Conservation (phyloP, 345 rosid genomes). For the Gossypium australe region DNA sequence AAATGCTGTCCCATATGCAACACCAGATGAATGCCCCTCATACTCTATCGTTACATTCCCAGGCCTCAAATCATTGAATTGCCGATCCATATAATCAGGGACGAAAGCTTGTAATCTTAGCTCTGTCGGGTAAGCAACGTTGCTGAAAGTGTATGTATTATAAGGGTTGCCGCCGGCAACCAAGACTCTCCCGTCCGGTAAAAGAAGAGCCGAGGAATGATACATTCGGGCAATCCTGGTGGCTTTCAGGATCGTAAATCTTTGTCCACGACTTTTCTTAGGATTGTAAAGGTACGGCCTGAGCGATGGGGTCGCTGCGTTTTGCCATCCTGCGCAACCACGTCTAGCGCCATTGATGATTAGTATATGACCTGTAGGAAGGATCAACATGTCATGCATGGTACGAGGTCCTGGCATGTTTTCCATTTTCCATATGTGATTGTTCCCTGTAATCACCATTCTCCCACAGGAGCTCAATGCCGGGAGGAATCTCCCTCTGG, state of each 20-base stretch:
- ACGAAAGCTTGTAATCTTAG: slow-evolving; percentile 45
- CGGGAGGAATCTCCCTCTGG: slow-evolving; percentile 20
- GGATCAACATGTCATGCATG: slow-evolving; percentile 48
- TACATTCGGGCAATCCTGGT: slow-evolving; percentile 46
- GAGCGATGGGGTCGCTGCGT: slow-evolving; percentile 24
- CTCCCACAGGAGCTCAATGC: slow-evolving; percentile 32
- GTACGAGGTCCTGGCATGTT: slow-evolving; percentile 52
- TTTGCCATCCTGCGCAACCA: slow-evolving; percentile 34
- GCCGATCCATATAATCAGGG: slow-evolving; percentile 37
- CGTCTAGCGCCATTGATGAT: slow-evolving; percentile 50
- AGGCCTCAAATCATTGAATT: slow-evolving; percentile 32
- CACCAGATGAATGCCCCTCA: slow-evolving; percentile 5
- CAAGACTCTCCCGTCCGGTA: slow-evolving; percentile 48
- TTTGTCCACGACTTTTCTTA: slow-evolving; percentile 18
- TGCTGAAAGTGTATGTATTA: slow-evolving; percentile 27
- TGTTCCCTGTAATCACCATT: slow-evolving; percentile 31
- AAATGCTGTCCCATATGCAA: slow-evolving; percentile 21
- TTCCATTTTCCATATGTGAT: slow-evolving; percentile 44
- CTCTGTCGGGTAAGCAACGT: slow-evolving; percentile 43
- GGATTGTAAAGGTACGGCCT: slow-evolving; percentile 33
- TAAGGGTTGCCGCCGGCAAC: slow-evolving; percentile 59
- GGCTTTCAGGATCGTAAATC: slow-evolving; percentile 31
- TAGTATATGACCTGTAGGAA: slow-evolving; percentile 46
- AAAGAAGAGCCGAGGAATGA: slow-evolving; percentile 48
- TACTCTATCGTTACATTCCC: slow-evolving; percentile 19